Base-by-base conservation (phyloP, 83 land plant genomes). In the Thuja plicata region DNA sequence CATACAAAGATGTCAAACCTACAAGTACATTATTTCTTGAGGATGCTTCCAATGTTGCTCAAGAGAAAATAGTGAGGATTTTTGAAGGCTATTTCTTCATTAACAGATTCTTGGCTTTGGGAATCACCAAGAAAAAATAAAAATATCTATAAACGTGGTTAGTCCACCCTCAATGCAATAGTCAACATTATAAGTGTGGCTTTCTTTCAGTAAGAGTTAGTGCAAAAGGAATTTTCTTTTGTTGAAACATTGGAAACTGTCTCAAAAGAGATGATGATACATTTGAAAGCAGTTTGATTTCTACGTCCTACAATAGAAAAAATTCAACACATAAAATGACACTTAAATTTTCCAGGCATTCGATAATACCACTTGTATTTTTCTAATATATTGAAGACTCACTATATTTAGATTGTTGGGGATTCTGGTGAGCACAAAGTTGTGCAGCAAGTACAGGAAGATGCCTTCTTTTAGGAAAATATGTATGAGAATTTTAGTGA, bases 401-500 rank as follows among this genome's bases (percentile, higher is more conserved):
- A 96, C 12, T 93, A 96, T 76, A 93, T 98, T 89, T 99, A 97
- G 88, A 93, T 93, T 66, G 91, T 98, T 37, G 99, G 97, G 32
- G 99, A 96, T 92, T 91, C 97, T 48, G 99, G 97, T 90, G 99
- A 97, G 87, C 97, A 97, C 88, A 99, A 98, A 91, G 95, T 95
- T 50, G 99, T 98, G 9, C 96, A 97, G 88, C 99, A 98, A 95
- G 98, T 98, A 88, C 98, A 97, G 95, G 99, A 96, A 40, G 99
- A 98, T 95, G 88, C 91, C 0, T 98, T 98, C 88, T 98, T 94
- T 89, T 96, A 94, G 91, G 88, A 93, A 80, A 98, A 98, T 87
- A 96, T 98, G 99, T 96, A 90, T 88, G 98, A 97, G 87, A n/a
- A 98, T 87, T 98, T 98, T 94, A 99, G 99, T 76, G 99, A 98